These are phyloP conservation scores for Penicillium samsonianum DNA, from an alignment of 495 filamentous ascomycete species.

Conservation along the genomic window DNA sequence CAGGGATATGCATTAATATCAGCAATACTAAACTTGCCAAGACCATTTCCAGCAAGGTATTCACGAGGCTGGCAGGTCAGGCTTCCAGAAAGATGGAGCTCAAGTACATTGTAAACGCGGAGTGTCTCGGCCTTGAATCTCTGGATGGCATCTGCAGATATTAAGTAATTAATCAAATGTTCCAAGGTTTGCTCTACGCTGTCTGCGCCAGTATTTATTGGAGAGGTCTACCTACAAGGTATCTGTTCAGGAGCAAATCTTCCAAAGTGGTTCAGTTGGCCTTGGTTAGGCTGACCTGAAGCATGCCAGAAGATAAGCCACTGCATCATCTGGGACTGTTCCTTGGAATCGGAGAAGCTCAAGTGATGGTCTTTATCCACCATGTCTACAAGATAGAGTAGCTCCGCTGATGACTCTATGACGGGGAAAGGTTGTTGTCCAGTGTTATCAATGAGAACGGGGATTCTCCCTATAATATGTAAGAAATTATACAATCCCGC, in stretches of 20 bases:
- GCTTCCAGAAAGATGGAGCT: background rate
- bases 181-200: background rate
- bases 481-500: too few relatives aligned
- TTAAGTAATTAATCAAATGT: background rate
- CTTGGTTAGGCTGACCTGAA: slow-evolving; percentile 31
- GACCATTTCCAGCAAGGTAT: too few relatives aligned
- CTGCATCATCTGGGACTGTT: slow-evolving; percentile 29
- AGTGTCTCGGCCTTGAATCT: background rate
- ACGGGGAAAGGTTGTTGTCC: slow-evolving; percentile 17
- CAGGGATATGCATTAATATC: too few relatives aligned
- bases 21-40: too few relatives aligned
- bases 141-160: background rate
- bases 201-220: background rate
- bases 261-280: slow-evolving; percentile 35
- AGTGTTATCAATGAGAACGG: too few relatives aligned
- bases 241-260: slow-evolving; percentile 10
- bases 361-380: slow-evolving; percentile 27
- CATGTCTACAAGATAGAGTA: background rate
- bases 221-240: slow-evolving; percentile 3
- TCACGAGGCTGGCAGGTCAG: slow-evolving; percentile 2
- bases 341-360: slow-evolving; percentile 32
- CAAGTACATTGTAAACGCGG: background rate
- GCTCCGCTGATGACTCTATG: background rate
- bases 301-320: slow-evolving; percentile 44
- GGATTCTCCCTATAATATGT: too few relatives aligned